Evolutionary conservation across 129 eudicot species (phyloP).

Genomic region (Logfia minima): DNA sequence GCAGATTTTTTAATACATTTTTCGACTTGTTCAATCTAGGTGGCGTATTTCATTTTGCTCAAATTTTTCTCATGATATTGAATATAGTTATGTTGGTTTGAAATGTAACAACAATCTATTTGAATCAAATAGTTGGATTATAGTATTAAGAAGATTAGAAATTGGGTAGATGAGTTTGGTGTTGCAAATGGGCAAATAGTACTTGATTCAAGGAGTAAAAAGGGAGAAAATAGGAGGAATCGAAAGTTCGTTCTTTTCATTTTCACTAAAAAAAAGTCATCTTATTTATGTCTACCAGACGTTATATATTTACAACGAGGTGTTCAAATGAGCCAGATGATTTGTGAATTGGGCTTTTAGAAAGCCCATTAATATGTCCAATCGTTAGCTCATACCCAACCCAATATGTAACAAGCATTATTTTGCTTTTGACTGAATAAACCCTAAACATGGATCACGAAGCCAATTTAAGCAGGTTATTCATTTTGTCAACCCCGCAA

Average conservation of each 20-base stretch:
- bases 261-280: constrained; percentile 9
- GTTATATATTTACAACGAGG: no score
- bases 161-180: constrained; percentile 4
- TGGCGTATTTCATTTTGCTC: no score
- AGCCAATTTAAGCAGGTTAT: no score
- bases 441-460: no score
- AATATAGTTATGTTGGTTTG: neutral
- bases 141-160: neutral
- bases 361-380: neutral
- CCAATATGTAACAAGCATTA: no score
- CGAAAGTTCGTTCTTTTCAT: constrained; percentile 35
- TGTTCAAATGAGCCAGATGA: neutral
- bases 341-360: neutral
- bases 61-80: no score
- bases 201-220: constrained; percentile 44
- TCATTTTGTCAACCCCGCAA: no score
- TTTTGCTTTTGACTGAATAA: no score
- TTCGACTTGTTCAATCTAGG: no score
- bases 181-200: constrained; percentile 10
- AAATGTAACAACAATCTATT: neutral
- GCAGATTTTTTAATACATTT: no score
- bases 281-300: no score
- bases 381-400: no score
- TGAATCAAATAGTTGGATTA: neutral
- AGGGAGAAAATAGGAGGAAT: constrained; percentile 39